Percentiles rank a stretch among this genome's conserved stretches.
phyloP scores from a whole-genome alignment of 768 basidiomycete genomes.

The Mycena amicta region DNA sequence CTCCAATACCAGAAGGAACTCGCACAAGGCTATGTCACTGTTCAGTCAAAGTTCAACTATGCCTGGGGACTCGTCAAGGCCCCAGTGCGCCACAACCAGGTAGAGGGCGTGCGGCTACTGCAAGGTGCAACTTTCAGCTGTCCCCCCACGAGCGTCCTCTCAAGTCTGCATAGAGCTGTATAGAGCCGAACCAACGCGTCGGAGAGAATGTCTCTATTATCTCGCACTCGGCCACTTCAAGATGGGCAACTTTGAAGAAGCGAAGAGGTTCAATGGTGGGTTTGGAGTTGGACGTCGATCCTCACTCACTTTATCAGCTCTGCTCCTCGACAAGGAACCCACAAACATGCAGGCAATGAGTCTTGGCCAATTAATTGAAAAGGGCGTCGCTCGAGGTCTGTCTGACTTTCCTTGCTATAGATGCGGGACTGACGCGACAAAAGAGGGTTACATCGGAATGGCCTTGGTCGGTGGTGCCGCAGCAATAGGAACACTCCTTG shows the following conservation, averaged over 20 bases:
- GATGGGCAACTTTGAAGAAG: constrained; percentile 92
- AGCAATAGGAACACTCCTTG: constrained; percentile 74
- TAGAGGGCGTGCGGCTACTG: constrained; percentile 86
- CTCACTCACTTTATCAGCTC: constrained; percentile 46
- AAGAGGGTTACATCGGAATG: constrained; percentile 99
- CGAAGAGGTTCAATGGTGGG: constrained; percentile 90
- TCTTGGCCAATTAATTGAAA: constrained; percentile 81
- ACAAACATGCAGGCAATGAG: constrained; percentile 92
- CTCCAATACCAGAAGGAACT: constrained; percentile 89
- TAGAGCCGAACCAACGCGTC: constrained; percentile 78
- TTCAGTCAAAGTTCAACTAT: constrained; percentile 97
- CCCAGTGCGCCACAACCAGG: constrained; percentile 80
- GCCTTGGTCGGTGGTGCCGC: constrained; percentile 90
- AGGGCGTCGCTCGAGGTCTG: constrained; percentile 77
- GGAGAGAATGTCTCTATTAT: constrained; percentile 96
- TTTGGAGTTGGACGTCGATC: constrained; percentile 7
- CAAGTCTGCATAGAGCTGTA: constrained; percentile 72
- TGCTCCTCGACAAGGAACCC: constrained; percentile 91
- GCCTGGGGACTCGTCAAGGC: constrained; percentile 97
- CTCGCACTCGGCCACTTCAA: constrained; percentile 96
- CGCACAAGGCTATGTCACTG: constrained; percentile 79
- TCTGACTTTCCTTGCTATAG: neutral
- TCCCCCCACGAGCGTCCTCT: constrained; percentile 11
- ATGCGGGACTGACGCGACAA: neutral
- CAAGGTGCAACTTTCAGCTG: constrained; percentile 61